Base-by-base conservation (phyloP, 139 green algal genomes). In the Haematococcus lacustris region DNA sequence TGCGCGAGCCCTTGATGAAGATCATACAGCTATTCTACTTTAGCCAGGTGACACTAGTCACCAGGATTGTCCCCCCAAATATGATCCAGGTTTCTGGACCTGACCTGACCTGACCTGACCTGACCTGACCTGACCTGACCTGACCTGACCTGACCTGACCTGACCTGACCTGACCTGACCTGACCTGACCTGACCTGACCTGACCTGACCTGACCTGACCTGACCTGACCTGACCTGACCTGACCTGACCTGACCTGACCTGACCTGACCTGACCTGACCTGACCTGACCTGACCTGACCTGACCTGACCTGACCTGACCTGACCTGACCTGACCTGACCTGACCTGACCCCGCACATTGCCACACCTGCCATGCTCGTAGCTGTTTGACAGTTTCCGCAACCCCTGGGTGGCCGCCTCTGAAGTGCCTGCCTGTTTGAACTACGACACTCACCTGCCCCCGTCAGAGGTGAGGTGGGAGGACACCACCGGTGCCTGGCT, bases 21-120 rank as follows among this genome's bases (percentile, higher is more conserved):
- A 37, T 79, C 9, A 43, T 79, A 47, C 43, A 75, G 60, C 35
- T 79, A 21, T 35, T 79, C 59, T 79, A 79, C 68, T 79, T 73
- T 51, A 57, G 68, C 23, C 67, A 79, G 68, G 74, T 79, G 60
- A 6, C 47, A 57, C 47, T 57, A 57, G 13, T 57, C 47, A 57
- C 47, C n/a, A n/a, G n/a, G n/a, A 57, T 21, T 57, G 47, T 21
- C 47, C 13, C 21, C 47, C 47, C 21, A 21, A 13, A 57, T 57
- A 28, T 57, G 47, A 28, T 57, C 21, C 47, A 57, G n/a, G n/a
- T n/a, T 57, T 57, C 13, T 28, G 21, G 47, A 13, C 47, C 47
- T 21, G 47, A 57, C 47, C 47, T 57, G 13, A 28, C 21, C 47
- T 21, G 47, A 13, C 13, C 13, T 57, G 47, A 57, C 21, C 13